A percentile compares a stretch with the other conserved stretches of the same genome.
Conservation (phyloP, 768 basidiomycete genomes). For the Xerocomus brunneocitrinus region DNA sequence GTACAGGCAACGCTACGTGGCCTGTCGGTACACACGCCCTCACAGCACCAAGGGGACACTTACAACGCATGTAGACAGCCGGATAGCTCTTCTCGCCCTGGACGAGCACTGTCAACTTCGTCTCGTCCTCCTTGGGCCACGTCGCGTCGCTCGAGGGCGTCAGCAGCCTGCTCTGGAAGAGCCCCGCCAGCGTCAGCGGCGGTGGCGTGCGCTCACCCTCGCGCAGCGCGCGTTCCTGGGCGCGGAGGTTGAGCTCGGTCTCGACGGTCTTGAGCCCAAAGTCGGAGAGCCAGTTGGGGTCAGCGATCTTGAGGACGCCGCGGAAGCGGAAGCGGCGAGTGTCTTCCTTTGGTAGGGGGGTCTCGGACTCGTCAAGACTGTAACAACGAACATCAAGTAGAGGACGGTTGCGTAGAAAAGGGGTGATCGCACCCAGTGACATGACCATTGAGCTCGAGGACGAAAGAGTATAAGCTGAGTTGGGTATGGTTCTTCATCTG, state of each 20-base stretch:
- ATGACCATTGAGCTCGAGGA: constrained; percentile 23
- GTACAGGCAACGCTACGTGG: constrained; percentile 25
- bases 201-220: constrained; percentile 17
- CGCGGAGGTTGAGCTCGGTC: constrained; percentile 41
- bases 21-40: background rate
- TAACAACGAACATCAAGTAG: background rate
- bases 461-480: constrained; percentile 28
- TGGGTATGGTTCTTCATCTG: constrained; percentile 4
- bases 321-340: constrained; percentile 42
- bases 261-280: constrained; percentile 40
- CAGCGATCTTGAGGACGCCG: constrained; percentile 45
- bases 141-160: constrained; percentile 13
- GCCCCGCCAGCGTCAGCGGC: constrained; percentile 31
- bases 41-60: constrained; percentile 1
- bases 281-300: constrained; percentile 47
- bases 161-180: constrained; percentile 29
- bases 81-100: constrained; percentile 38
- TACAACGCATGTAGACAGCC: constrained; percentile 40
- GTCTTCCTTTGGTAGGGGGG: constrained; percentile 26
- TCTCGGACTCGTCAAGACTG: constrained; percentile 49
- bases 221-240: constrained; percentile 26
- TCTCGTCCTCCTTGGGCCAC: constrained; percentile 12
- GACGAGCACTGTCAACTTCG: constrained; percentile 38
- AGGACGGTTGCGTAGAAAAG: background rate
- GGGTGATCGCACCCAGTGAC: constrained; percentile 23